phyloP scores from a whole-genome alignment of 1,139 yeast genomes.

The Candida sojae region DNA sequence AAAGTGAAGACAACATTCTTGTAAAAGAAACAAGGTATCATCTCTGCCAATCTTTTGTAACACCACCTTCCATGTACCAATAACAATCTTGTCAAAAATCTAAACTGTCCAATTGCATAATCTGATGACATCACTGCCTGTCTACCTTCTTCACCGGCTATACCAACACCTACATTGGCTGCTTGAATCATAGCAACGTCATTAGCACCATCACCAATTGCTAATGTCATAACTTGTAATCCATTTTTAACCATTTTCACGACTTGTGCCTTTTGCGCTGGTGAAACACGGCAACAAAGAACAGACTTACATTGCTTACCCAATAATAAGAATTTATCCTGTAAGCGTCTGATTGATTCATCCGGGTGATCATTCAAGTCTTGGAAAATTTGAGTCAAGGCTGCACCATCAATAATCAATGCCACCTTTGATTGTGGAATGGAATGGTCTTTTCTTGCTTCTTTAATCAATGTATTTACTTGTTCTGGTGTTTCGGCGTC shows the following conservation, averaged over 20 bases:
- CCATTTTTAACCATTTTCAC: conserved; percentile 53
- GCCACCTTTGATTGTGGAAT: conserved; percentile 51
- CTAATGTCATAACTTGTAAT: conserved; percentile 61
- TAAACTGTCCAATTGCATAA: conserved; percentile 65
- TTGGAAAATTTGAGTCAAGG: conserved; percentile 45
- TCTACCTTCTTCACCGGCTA: conserved; percentile 70
- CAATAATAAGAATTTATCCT: conserved; percentile 50
- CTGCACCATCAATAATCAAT: conserved; percentile 58
- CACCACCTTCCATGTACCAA: conserved; percentile 70
- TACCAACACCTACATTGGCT: conserved; percentile 66
- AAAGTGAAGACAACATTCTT: conserved; percentile 62
- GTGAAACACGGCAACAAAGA: conserved; percentile 66
- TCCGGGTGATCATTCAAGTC: conserved; percentile 20
- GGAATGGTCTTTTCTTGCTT: conserved; percentile 50
- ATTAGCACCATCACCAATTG: conserved; percentile 70
- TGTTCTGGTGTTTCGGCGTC: conserved; percentile 20
- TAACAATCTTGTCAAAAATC: conserved; percentile 53
- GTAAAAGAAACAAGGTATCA: conserved; percentile 67
- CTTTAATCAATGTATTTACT: conserved; percentile 35
- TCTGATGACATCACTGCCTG: conserved; percentile 71
- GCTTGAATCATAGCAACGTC: conserved; percentile 73
- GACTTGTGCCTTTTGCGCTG: conserved; percentile 62
- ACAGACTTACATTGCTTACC: conserved; percentile 65
- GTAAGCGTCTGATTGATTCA: conserved; percentile 19
- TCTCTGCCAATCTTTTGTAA: conserved; percentile 60